Percentiles rank a stretch among this genome's conserved stretches.
Conservation (phyloP, 116 monocot genomes). For the Posidonia oceanica region DNA sequence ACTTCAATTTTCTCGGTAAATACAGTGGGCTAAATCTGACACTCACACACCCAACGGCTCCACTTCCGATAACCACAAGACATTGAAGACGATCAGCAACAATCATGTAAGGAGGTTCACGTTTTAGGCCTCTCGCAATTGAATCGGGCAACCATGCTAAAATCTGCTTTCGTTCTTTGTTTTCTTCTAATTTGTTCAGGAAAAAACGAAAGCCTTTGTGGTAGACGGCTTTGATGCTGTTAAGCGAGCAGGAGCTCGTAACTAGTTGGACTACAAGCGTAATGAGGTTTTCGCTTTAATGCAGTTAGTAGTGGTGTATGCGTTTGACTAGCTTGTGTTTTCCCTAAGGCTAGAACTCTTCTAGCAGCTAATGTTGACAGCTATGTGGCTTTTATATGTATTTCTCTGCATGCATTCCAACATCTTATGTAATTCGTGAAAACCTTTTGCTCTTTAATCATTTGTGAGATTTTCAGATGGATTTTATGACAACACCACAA, state of each 20-base stretch:
- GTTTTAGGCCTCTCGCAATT: background rate
- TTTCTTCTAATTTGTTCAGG: background rate
- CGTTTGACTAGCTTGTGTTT: no score
- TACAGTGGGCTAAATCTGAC: constrained; percentile 9
- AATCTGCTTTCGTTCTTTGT: background rate
- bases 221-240: background rate
- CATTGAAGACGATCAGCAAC: background rate
- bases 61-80: background rate
- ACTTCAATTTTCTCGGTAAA: background rate
- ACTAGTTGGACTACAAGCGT: background rate
- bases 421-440: no score
- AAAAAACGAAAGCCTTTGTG: background rate
- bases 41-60: constrained; percentile 5
- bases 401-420: no score
- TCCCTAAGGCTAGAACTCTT: no score
- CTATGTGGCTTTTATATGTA: no score
- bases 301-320: no score
- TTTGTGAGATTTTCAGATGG: no score
- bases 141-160: background rate
- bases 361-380: no score
- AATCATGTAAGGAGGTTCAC: background rate
- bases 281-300: no score
- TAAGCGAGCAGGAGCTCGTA: background rate
- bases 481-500: no score
- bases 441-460: no score